Evolutionary conservation across 1,284 basidiomycete genomes (phyloP).

Genomic region (Paramarasmius palmivorus): DNA sequence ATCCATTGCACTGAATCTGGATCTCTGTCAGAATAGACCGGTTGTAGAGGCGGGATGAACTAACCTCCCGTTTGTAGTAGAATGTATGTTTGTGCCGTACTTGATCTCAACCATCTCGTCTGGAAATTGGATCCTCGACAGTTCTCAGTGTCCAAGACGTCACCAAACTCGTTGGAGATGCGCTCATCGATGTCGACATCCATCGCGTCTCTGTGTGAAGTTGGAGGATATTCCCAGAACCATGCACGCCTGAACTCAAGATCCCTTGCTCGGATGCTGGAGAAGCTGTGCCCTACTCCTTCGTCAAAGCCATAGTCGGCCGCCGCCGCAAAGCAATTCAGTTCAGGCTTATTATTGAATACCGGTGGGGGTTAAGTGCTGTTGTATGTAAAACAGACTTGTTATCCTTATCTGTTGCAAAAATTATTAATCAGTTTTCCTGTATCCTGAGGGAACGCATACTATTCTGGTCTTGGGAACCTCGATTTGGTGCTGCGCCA

Average conservation of each 20-base stretch:
- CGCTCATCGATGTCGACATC: conserved; percentile 39
- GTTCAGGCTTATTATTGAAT: conserved; percentile 48
- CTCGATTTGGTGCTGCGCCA: conserved; percentile 45
- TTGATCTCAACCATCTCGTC: conserved; percentile 96
- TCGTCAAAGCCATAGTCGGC: conserved; percentile 98
- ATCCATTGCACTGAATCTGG: conserved; percentile 90
- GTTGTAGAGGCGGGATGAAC: conserved; percentile 12
- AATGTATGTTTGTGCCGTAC: conserved; percentile 98
- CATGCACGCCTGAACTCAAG: conserved; percentile 85
- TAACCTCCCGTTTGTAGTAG: conserved; percentile 94
- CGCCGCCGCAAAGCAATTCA: conserved; percentile 91
- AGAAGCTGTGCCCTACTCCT: conserved; percentile 92
- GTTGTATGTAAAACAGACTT: not conserved
- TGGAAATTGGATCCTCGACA: conserved; percentile 82
- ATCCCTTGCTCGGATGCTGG: conserved; percentile 92
- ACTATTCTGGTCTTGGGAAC: conserved; percentile 39
- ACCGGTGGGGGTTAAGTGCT: conserved; percentile 37
- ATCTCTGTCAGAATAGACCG: not conserved
- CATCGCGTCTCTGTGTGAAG: conserved; percentile 22
- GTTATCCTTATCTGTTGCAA: not conserved
- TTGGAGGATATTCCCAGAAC: conserved; percentile 80
- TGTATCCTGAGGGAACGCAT: not conserved
- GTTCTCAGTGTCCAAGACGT: conserved; percentile 76
- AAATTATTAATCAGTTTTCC: too few relatives aligned
- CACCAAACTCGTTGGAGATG: conserved; percentile 60